Base-by-base conservation (phyloP, 208 protist genomes). In the Hexamita inflata region DNA sequence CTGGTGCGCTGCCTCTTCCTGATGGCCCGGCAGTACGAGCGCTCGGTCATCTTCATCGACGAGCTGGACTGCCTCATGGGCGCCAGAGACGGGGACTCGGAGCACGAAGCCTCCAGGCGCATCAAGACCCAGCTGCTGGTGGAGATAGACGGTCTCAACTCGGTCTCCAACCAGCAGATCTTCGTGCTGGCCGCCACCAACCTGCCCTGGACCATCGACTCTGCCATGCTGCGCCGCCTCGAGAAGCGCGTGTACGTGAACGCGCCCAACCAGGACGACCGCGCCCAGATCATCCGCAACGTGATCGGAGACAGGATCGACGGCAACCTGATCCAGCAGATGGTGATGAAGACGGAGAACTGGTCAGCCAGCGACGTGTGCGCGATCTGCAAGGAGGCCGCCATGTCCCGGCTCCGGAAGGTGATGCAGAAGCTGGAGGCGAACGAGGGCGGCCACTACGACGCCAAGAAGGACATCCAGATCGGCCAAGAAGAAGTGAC, bases 381-480 rank as follows among this genome's bases (percentile, higher is more conserved):
- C 34, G 88, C 92, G 75, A 90, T 99, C 28, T 98, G 93, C 85
- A 97, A 94, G 24, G 97, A 99, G 87, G 94, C 96, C n/a, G 97
- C 96, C 26, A 84, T 84, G 81, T 89, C 95, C 77, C 98, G 95
- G 86, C 98, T 99, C 78, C 89, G 97, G 73, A 96, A 98, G 82
- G 97, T 98, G 86, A 96, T 99, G 90, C 91, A 97, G 45, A 82
- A n/a, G n/a, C n/a, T n/a, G n/a, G n/a, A n/a, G n/a, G n/a, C n/a
- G n/a, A n/a, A n/a, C n/a, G n/a, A n/a, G n/a, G n/a, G n/a, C n/a
- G n/a, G n/a, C n/a, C n/a, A n/a, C n/a, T n/a, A n/a, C n/a, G n/a
- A n/a, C n/a, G n/a, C n/a, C n/a, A n/a, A n/a, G n/a, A n/a, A n/a
- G n/a, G n/a, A n/a, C n/a, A n/a, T n/a, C n/a, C n/a, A n/a, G n/a